These are phyloP conservation scores for Sungouiella blattae DNA, from an alignment of 805 yeast genomes.

Conservation along the genomic window DNA sequence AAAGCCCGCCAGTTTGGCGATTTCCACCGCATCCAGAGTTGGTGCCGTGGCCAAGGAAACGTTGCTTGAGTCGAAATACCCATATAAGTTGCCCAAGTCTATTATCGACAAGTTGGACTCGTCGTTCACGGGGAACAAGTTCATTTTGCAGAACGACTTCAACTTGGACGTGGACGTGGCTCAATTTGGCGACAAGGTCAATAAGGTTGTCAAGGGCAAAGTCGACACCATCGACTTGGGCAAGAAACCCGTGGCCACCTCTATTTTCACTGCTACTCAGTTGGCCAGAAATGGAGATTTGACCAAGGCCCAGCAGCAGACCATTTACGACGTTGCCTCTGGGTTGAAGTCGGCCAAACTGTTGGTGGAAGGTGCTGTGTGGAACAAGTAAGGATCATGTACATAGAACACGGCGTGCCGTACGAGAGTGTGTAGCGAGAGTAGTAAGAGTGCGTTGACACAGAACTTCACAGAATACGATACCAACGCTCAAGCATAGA, in stretches of 20 bases:
- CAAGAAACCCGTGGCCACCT: conserved; percentile 2
- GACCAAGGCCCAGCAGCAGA: conserved; percentile 23
- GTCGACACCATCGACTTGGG: conserved; percentile 12
- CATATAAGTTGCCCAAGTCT: conserved; percentile 34
- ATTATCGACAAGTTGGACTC: conserved; percentile 24
- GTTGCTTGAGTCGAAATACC: conserved; percentile 38
- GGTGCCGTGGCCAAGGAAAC: conserved; percentile 39
- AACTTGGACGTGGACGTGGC: conserved; percentile 19
- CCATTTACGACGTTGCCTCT: conserved; percentile 27
- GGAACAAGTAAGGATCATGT: conserved; percentile 17
- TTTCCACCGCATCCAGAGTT: conserved; percentile 28
- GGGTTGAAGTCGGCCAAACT: conserved; percentile 26
- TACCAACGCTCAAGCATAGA: too few relatives aligned
- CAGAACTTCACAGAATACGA: too few relatives aligned
- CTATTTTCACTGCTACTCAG: conserved; percentile 4
- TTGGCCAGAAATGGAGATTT: conserved; percentile 30
- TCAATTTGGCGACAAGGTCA: conserved; percentile 22
- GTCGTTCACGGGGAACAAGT: conserved; percentile 23
- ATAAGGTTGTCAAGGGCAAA: conserved; percentile 33
- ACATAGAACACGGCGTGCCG: conserved; percentile 2
- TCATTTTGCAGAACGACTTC: conserved; percentile 30
- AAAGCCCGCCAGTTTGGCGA: conserved; percentile 21
- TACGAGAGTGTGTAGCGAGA: too few relatives aligned
- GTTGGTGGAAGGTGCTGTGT: conserved; percentile 24
- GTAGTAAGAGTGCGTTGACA: too few relatives aligned